These are phyloP conservation scores for Arthroderma uncinatum DNA, from an alignment of 2,329 filamentous ascomycete genomes.

Conservation along the genomic window DNA sequence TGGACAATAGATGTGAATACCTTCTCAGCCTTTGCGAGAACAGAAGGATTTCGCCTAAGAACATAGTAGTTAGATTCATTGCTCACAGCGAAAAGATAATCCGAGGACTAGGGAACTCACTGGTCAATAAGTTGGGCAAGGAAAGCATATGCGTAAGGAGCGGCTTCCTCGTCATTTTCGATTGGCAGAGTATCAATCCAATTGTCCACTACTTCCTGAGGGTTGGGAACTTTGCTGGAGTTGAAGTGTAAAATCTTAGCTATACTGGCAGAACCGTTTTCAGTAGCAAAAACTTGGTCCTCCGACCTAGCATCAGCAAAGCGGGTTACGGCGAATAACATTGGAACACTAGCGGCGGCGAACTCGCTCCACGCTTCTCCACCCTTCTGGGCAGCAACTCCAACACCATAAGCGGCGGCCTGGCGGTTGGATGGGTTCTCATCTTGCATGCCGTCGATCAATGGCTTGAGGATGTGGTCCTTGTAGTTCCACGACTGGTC, in stretches of 20 bases:
- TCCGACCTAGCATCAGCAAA: conserved; percentile 73
- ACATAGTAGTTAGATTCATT: conserved; percentile 13
- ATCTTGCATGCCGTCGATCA: conserved; percentile 78
- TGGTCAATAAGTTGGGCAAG: conserved; percentile 83
- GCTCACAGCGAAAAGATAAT: neutral
- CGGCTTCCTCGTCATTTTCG: conserved; percentile 90
- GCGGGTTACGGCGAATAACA: conserved; percentile 73
- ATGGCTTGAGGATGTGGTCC: conserved; percentile 72
- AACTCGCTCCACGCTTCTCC: conserved; percentile 82
- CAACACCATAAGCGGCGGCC: conserved; percentile 90
- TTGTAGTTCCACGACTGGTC: conserved; percentile 77
- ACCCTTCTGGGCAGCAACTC: conserved; percentile 87
- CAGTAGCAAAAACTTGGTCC: conserved; percentile 91
- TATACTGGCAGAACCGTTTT: conserved; percentile 92
- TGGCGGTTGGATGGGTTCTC: conserved; percentile 82
- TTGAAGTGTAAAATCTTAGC: conserved; percentile 96
- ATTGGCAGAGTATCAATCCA: conserved; percentile 91
- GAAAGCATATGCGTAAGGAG: conserved; percentile 90
- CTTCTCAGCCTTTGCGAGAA: conserved; percentile 65
- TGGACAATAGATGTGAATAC: conserved; percentile 77
- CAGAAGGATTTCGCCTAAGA: conserved; percentile 71
- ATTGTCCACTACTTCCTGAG: conserved; percentile 63
- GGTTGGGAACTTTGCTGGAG: conserved; percentile 60
- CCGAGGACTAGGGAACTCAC: conserved; percentile 48
- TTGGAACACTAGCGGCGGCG: conserved; percentile 64